These are phyloP conservation scores for Kwoniella heveanensis DNA, from an alignment of 768 basidiomycete genomes.

Conservation along the genomic window DNA sequence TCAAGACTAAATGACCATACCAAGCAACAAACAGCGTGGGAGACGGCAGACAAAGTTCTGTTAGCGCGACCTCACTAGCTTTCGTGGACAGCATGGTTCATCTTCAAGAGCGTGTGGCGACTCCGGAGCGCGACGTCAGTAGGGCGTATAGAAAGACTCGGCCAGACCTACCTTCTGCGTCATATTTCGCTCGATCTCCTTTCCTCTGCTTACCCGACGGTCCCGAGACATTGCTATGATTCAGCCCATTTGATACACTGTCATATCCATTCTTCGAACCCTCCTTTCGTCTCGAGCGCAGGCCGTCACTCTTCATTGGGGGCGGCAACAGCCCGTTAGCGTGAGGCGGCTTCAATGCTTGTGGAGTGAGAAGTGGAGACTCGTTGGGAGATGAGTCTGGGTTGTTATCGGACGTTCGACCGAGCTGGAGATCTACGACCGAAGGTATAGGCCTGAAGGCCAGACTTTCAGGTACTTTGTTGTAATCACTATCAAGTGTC, in stretches of 20 bases:
- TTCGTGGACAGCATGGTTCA: no score
- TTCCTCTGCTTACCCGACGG: conserved; percentile 5
- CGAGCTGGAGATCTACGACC: conserved; percentile 26
- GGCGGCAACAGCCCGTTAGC: neutral
- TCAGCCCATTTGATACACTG: neutral
- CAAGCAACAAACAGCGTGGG: no score
- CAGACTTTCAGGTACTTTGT: conserved; percentile 11
- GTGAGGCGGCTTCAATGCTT: neutral
- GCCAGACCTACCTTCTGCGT: conserved; percentile 42
- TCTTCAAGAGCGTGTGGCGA: no score
- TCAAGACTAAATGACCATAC: conserved; percentile 69
- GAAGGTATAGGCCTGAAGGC: conserved; percentile 28
- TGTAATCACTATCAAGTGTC: conserved; percentile 61
- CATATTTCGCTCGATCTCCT: conserved; percentile 41
- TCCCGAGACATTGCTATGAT: neutral
- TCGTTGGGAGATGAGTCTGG: conserved; percentile 4
- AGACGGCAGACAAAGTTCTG: no score
- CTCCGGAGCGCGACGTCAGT: no score
- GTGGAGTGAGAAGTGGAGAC: conserved; percentile 7
- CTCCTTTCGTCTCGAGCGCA: neutral
- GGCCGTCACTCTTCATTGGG: neutral
- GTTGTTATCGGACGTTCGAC: neutral
- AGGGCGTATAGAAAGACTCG: no score
- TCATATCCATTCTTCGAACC: neutral
- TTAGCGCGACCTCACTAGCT: no score